Percentiles rank a stretch among this genome's conserved stretches.
Conservation (phyloP, 176 grass and related monocot genomes). For the Bolboschoenus planiculmis region DNA sequence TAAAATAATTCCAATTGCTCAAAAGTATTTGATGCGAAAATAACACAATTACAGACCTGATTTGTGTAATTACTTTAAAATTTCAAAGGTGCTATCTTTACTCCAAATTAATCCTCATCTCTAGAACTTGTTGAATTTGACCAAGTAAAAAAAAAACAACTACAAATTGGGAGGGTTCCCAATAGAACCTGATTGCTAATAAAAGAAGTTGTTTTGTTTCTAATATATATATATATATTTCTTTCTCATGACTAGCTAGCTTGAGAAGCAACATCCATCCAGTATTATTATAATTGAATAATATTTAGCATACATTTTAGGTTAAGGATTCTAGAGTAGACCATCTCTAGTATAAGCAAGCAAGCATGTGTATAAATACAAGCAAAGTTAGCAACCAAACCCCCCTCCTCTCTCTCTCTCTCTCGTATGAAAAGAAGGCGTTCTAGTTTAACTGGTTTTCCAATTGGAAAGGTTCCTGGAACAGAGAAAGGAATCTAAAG, state of each 20-base stretch:
- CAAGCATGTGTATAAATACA: neutral
- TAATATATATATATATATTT: neutral
- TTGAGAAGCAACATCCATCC: neutral
- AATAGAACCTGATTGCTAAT: neutral
- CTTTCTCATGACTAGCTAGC: neutral
- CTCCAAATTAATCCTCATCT: neutral
- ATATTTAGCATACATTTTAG: neutral
- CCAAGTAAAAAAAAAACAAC: neutral
- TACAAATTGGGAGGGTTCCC: neutral
- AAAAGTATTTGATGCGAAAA: neutral
- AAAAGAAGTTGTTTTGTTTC: neutral
- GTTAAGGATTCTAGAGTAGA: neutral
- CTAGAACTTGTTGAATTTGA: slow-evolving; percentile 1
- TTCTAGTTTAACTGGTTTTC: neutral
- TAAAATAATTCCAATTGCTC: neutral
- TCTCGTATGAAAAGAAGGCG: slow-evolving; percentile 6
- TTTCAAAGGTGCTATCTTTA: neutral
- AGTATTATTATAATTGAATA: neutral
- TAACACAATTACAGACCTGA: neutral
- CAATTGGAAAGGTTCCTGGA: slow-evolving; percentile 24
- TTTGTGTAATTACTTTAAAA: neutral
- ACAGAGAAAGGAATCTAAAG: slow-evolving; percentile 34
- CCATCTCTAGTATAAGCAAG: neutral
- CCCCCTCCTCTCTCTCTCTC: neutral
- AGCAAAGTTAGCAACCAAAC: no score